Evolutionary conservation across 1,284 basidiomycete genomes (phyloP).

Genomic region (Trichosporon ovoides): DNA sequence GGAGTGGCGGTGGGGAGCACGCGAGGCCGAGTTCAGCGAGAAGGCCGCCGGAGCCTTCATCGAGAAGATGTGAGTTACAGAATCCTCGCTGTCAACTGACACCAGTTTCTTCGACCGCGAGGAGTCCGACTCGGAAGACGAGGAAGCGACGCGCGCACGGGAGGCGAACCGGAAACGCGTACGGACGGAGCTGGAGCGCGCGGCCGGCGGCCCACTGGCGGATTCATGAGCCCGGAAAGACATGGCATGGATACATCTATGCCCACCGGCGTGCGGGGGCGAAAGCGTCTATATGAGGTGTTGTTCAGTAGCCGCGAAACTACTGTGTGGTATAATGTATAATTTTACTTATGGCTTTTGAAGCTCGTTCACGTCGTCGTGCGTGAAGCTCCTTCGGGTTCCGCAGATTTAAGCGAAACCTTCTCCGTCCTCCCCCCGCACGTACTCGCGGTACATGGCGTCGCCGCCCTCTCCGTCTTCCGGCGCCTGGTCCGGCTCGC

Average conservation of each 20-base stretch:
- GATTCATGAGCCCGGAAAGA: neutral
- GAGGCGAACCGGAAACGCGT: slow-evolving; percentile 28
- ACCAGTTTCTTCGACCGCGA: slow-evolving; percentile 14
- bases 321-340: slow-evolving; percentile 13
- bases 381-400: too few species aligned
- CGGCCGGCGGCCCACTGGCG: slow-evolving; percentile 32
- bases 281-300: neutral
- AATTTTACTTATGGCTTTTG: slow-evolving; percentile 4
- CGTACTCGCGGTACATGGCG: slow-evolving; percentile 22
- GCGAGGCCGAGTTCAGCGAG: slow-evolving; percentile 46
- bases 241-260: slow-evolving; percentile 6
- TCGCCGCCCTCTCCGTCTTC: slow-evolving; percentile 12
- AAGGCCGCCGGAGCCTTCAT: slow-evolving; percentile 42
- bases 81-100: slow-evolving; percentile 6
- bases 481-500: slow-evolving; percentile 2
- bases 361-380: too few species aligned
- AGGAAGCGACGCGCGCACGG: slow-evolving; percentile 15
- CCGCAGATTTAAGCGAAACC: slow-evolving; percentile 9
- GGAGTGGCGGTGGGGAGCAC: slow-evolving; percentile 46
- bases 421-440: slow-evolving; percentile 18
- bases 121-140: slow-evolving; percentile 22
- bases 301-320: too few species aligned
- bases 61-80: slow-evolving; percentile 35
- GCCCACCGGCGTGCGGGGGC: neutral
- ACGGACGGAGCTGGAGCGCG: slow-evolving; percentile 33